Evolutionary conservation across 1,139 yeast genomes (phyloP).

Genomic region (Ashbya aceris): DNA sequence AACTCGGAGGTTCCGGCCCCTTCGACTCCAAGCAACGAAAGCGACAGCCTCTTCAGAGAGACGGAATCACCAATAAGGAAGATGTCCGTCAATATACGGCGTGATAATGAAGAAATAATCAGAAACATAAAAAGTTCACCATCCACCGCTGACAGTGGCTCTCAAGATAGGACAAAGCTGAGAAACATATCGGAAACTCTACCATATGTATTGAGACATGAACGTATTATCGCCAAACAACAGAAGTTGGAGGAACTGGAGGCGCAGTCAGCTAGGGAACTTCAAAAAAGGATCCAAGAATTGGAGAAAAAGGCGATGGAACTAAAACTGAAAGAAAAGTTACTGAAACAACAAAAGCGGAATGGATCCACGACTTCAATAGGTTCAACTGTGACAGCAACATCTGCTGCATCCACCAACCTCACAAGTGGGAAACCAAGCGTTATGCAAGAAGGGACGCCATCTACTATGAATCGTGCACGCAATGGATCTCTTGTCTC

Average conservation of each 20-base stretch:
- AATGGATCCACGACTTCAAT: background rate
- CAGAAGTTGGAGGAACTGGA: constrained; percentile 72
- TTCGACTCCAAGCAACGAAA: constrained; percentile 23
- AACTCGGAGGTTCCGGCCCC: constrained; percentile 14
- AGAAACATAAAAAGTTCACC: constrained; percentile 49
- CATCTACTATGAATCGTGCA: no score
- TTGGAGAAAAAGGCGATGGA: constrained; percentile 69
- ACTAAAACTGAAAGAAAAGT: constrained; percentile 55
- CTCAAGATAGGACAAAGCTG: constrained; percentile 56
- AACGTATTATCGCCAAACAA: constrained; percentile 63
- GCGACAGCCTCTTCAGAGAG: constrained; percentile 3
- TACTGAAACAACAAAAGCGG: constrained; percentile 28
- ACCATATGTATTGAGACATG: constrained; percentile 71
- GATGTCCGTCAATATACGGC: constrained; percentile 29
- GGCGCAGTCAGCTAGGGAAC: constrained; percentile 64
- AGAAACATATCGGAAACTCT: constrained; percentile 74
- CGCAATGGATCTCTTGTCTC: no score
- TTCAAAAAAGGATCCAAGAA: constrained; percentile 64
- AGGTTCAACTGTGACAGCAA: background rate
- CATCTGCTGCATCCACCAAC: background rate
- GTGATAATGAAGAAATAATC: constrained; percentile 35
- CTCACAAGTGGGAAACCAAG: no score
- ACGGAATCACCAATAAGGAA: constrained; percentile 30
- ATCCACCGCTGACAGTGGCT: constrained; percentile 27
- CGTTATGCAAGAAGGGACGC: no score